Conservation (phyloP, 805 yeast genomes). For the Suhomyces canberraensis region DNA sequence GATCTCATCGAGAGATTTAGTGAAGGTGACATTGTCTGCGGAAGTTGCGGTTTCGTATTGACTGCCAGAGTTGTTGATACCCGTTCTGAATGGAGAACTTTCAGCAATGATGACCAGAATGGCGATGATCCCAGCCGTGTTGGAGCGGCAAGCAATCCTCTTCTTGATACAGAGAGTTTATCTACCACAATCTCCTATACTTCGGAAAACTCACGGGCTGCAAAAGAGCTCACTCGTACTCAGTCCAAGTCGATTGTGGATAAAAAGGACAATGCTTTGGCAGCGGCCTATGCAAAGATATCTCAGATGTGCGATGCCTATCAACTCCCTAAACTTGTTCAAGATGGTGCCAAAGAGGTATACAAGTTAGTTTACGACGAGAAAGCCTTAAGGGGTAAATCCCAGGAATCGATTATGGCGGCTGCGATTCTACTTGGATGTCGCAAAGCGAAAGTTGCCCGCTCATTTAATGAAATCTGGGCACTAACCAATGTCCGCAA, state of each 20-base stretch:
- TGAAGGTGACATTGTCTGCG: conserved; percentile 99
- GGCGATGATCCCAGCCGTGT: conserved; percentile 99
- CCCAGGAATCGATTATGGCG: conserved; percentile 93
- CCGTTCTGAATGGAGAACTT: conserved; percentile 98
- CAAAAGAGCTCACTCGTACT: conserved; percentile 87
- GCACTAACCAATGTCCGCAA: conserved; percentile 91
- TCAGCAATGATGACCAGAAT: conserved; percentile 95
- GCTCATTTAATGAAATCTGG: conserved; percentile 95
- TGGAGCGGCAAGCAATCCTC: conserved; percentile 96
- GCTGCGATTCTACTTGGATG: conserved; percentile 95
- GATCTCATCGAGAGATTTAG: conserved; percentile 91
- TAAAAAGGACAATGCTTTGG: conserved; percentile 80
- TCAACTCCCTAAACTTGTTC: conserved; percentile 89
- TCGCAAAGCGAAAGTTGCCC: conserved; percentile 86
- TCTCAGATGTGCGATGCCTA: conserved; percentile 97
- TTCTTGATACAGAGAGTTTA: conserved; percentile 85
- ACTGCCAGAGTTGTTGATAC: conserved; percentile 92
- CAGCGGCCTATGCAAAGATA: conserved; percentile 85
- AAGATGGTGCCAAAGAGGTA: conserved; percentile 96
- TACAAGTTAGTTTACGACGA: conserved; percentile 89
- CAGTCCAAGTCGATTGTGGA: conserved; percentile 85
- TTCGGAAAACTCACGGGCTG: conserved; percentile 78
- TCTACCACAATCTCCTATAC: conserved; percentile 89
- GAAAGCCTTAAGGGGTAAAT: conserved; percentile 79
- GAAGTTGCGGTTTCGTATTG: conserved; percentile 89